Conservation (phyloP, 2,329 filamentous ascomycete genomes). For the Botrytis squamosa region DNA sequence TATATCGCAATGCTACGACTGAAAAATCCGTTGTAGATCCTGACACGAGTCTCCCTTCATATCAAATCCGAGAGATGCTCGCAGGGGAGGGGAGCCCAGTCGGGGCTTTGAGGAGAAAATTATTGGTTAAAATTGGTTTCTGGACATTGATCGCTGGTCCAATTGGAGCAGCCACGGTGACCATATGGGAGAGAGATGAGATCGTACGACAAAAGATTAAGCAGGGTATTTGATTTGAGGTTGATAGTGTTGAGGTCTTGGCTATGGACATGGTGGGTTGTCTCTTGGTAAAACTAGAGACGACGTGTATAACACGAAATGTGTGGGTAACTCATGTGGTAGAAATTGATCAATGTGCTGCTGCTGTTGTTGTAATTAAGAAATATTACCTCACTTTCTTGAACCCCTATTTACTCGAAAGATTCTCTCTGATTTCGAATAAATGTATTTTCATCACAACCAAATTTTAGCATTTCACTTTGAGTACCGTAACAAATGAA, state of each 20-base stretch:
- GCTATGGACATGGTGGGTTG: not conserved
- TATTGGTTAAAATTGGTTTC: constrained; percentile 40
- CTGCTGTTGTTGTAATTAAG: not conserved
- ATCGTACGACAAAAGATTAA: constrained; percentile 38
- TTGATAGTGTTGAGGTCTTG: constrained; percentile 12
- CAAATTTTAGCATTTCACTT: not conserved
- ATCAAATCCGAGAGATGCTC: constrained; percentile 24
- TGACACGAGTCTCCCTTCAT: constrained; percentile 25
- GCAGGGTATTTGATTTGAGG: constrained; percentile 28
- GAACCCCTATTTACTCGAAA: not conserved
- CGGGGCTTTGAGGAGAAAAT: constrained; percentile 24
- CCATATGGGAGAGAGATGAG: constrained; percentile 51
- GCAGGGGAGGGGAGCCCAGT: constrained; percentile 31
- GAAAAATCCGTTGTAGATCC: constrained; percentile 28
- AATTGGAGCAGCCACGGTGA: constrained; percentile 44
- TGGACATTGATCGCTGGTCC: constrained; percentile 45
- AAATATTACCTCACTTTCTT: not conserved
- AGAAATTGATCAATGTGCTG: not conserved
- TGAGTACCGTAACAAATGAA: not conserved
- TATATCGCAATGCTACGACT: constrained; percentile 38
- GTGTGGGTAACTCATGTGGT: not conserved
- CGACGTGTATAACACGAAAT: not conserved
- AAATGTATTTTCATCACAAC: not conserved
- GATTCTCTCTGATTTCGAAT: not conserved
- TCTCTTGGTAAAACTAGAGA: not conserved